phyloP scores from a whole-genome alignment of 208 protist species.

The Acanthamoeba quina region DNA sequence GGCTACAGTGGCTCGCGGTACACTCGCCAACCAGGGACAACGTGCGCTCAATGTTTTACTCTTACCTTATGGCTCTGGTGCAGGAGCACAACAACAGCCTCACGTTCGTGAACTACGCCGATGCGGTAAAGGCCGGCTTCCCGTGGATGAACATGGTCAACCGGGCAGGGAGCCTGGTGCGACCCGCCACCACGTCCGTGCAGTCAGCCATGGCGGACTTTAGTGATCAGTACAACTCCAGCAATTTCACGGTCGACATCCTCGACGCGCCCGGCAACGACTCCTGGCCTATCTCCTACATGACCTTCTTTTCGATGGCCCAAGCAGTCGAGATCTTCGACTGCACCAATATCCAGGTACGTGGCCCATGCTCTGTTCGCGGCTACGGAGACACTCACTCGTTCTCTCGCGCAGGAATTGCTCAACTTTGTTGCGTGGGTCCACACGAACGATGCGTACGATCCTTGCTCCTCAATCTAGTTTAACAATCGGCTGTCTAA shows the following conservation, averaged over 20 bases:
- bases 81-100: not conserved
- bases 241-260: conserved; percentile 19
- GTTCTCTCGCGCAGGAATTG: not conserved
- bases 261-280: not conserved
- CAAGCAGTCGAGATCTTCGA: not conserved
- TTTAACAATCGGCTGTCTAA: no score
- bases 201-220: not conserved
- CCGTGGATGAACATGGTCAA: conserved; percentile 41
- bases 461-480: no score
- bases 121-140: not conserved
- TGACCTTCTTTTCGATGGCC: not conserved
- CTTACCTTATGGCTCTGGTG: not conserved
- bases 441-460: conserved; percentile 38
- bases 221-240: not conserved
- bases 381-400: no score
- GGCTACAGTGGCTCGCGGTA: not conserved
- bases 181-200: not conserved
- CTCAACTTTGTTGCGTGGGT: conserved; percentile 9
- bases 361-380: no score
- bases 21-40: not conserved
- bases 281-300: not conserved
- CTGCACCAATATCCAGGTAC: not conserved
- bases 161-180: not conserved
- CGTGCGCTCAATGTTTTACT: not conserved
- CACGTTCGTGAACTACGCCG: not conserved